Evolutionary conservation across 352 stramenopile species (phyloP), one percentile per base, ranked within the genome.

Genomic region (Hyaloperonospora arabidopsidis): DNA sequence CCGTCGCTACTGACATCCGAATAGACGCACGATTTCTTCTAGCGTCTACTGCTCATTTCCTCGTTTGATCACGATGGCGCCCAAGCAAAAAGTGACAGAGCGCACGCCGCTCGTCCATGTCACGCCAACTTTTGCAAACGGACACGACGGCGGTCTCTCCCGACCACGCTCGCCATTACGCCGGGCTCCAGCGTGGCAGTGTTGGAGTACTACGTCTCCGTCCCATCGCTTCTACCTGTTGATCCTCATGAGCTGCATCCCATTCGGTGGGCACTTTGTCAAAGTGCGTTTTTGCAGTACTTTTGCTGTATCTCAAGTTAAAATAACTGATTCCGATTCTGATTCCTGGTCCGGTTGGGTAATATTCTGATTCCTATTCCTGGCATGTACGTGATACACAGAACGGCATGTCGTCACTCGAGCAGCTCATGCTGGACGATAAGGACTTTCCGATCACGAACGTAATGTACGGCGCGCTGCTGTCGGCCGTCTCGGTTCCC

Each of bases 181-280:
- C 15, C 45, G 55, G 18, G 75, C 77, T 1, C 57, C 79, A 5
- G 25, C 49, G 8, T 93, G 81, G 81, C 58, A 83, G 58, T 87
- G 89, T 52, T 94, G 84, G 84, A 36, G 52, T 29, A 72, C 78
- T 22, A 85, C 76, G 43, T 84, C 80, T 25, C 54, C 68, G 1
- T 67, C 70, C 38, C 76, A 92, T 54, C 81, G 84, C 43, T 91
- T 91, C 61, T 94, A 72, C 52, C 65, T 94, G 43, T 67, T 94
- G 7, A 2, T 94, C 17, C 77, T 91, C 59, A 91, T 94, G 74
- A 89, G 79, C 58, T 79, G 63, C 63, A 89, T 94, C 52, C 81
- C 84, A 29, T 91, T 94, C 56, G 79, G 81, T 25, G 81, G 77
- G 22, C 84, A 93, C 67, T 94, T 94, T 49, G 84, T 90, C 49